Conservation (phyloP, 208 protist genomes). For the Wallacemonas sp. region DNA sequence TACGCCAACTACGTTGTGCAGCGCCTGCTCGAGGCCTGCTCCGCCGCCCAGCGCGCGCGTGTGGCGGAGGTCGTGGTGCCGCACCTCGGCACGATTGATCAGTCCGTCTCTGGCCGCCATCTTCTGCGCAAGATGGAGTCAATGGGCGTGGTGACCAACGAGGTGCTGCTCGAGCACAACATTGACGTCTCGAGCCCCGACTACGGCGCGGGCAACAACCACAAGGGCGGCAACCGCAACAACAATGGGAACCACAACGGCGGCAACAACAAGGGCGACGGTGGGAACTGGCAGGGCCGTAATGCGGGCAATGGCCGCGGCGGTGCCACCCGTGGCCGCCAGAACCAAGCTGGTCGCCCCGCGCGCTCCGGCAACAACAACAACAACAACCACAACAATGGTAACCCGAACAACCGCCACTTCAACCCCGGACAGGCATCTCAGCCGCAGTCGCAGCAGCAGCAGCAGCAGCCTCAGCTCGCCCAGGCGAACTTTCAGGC, state of each 20-base stretch:
- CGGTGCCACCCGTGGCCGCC: background rate
- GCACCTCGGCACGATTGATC: conserved; percentile 46
- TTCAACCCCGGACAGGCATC: background rate
- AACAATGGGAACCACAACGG: conserved; percentile 15
- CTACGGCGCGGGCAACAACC: conserved; percentile 31
- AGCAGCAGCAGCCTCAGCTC: conserved; percentile 17
- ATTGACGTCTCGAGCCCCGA: conserved; percentile 43
- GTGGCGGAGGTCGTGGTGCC: conserved; percentile 59
- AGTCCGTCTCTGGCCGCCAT: conserved; percentile 74
- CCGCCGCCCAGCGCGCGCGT: conserved; percentile 44
- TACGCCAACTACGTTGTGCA: conserved; percentile 98
- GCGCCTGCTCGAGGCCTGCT: conserved; percentile 90
- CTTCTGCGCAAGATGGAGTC: conserved; percentile 77
- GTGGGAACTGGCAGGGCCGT: background rate
- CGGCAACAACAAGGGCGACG: conserved; percentile 13
- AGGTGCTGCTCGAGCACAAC: conserved; percentile 30
- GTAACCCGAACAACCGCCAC: background rate
- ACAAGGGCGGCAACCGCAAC: conserved; percentile 20
- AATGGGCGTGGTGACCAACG: conserved; percentile 47
- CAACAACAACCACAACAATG: conserved; percentile 23
- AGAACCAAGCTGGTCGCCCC: conserved; percentile 10
- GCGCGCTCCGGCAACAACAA: conserved; percentile 3
- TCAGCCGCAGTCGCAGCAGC: conserved; percentile 8
- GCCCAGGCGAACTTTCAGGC: conserved; percentile 13
- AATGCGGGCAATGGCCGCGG: background rate